Evolutionary conservation across 2,329 filamentous ascomycete species (phyloP).

Genomic region (Penicillium sp.): DNA sequence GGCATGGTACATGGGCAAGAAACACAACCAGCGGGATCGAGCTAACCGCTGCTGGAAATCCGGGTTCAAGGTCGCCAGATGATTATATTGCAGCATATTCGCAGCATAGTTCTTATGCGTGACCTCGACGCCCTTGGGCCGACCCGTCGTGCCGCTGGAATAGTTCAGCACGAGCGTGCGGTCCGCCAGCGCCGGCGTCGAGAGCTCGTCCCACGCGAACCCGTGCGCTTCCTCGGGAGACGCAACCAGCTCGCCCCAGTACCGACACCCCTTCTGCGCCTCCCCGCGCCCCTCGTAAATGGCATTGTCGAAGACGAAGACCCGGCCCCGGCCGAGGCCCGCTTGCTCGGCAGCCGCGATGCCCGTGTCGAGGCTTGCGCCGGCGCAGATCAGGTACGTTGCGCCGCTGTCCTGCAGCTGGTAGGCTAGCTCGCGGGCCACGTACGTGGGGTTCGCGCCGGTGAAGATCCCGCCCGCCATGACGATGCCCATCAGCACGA

Average conservation of each 20-base stretch:
- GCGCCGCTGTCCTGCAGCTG: constrained; percentile 71
- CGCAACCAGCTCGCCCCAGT: constrained; percentile 64
- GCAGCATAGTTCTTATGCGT: constrained; percentile 73
- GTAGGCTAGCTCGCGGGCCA: constrained; percentile 68
- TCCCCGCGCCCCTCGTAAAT: constrained; percentile 46
- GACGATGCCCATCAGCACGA: constrained; percentile 67
- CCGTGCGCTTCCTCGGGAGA: constrained; percentile 50
- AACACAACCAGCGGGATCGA: constrained; percentile 56
- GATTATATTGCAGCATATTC: constrained; percentile 63
- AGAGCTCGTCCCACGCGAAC: constrained; percentile 59
- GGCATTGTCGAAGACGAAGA: constrained; percentile 66
- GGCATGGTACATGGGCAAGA: constrained; percentile 75
- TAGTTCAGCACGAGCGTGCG: constrained; percentile 69
- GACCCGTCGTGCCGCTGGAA: constrained; percentile 69
- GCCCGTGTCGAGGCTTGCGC: constrained; percentile 59
- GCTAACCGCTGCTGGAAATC: constrained; percentile 48
- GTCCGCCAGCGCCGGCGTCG: constrained; percentile 42
- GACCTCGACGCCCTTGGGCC: constrained; percentile 81
- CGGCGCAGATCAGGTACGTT: constrained; percentile 60
- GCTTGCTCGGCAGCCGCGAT: constrained; percentile 62
- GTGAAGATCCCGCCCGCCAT: constrained; percentile 79
- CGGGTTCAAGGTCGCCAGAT: constrained; percentile 47
- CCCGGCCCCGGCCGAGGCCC: constrained; percentile 52
- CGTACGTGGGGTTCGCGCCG: constrained; percentile 69
- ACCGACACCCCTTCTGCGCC: constrained; percentile 46